These are phyloP conservation scores for Conringia planisiliqua DNA, from an alignment of 345 rosid species.

Conservation along the genomic window DNA sequence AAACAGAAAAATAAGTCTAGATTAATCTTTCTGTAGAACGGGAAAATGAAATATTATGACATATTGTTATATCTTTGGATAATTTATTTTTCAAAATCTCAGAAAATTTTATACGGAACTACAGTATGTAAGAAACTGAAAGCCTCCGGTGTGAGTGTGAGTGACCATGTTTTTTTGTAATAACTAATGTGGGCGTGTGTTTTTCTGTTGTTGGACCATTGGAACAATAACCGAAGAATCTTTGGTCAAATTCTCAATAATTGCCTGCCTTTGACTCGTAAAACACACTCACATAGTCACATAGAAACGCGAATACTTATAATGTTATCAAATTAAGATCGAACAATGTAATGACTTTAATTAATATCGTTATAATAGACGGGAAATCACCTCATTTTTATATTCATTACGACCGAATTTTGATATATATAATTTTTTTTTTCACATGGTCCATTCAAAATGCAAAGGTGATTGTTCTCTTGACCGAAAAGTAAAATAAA, in stretches of 20 bases:
- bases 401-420: neutral
- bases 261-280: slow-evolving; percentile 2
- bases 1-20: neutral
- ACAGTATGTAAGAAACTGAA: neutral
- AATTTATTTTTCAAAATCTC: neutral
- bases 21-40: neutral
- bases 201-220: slow-evolving; percentile 1
- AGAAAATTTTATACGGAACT: neutral
- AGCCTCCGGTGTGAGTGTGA: neutral
- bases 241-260: slow-evolving; percentile 8
- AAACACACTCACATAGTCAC: neutral
- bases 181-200: slow-evolving; percentile 8
- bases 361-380: neutral
- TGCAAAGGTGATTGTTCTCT: slow-evolving; percentile 34
- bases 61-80: neutral
- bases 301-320: neutral
- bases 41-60: neutral
- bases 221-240: slow-evolving; percentile 25
- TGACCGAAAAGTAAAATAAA: slow-evolving; percentile 27
- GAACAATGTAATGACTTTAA: neutral
- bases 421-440: neutral
- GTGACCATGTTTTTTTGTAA: neutral
- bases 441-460: slow-evolving; percentile 20
- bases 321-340: too few relatives aligned
- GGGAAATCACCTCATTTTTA: neutral